phyloP scores from a whole-genome alignment of 2,329 filamentous ascomycete genomes.

The Cladosporium oxysporum region DNA sequence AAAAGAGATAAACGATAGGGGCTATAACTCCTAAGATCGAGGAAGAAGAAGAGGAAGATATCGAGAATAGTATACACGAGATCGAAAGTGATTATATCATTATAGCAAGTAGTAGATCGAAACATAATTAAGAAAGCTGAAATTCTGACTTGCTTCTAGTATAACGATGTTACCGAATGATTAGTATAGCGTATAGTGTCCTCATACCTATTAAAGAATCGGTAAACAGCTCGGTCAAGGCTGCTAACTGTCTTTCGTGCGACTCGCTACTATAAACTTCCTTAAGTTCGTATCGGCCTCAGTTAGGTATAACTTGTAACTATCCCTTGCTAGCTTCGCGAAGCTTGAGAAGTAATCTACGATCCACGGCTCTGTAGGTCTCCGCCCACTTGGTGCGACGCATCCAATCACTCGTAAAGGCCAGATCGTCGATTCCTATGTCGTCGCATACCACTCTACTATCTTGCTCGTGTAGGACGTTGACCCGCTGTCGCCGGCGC shows the following conservation, averaged over 20 bases:
- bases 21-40: too few relatives aligned
- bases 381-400: constrained; percentile 20
- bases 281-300: constrained; percentile 5
- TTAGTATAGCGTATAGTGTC: constrained; percentile 18
- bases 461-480: constrained; percentile 13
- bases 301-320: constrained; percentile 3
- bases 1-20: too few relatives aligned
- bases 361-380: constrained; percentile 17
- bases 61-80: too few relatives aligned
- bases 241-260: constrained; percentile 9
- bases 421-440: constrained; percentile 20
- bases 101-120: too few relatives aligned
- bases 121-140: too few relatives aligned
- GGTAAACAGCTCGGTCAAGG: constrained; percentile 16
- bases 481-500: constrained; percentile 8
- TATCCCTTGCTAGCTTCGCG: constrained; percentile 15
- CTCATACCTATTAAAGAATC: constrained; percentile 19
- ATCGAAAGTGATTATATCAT: too few relatives aligned
- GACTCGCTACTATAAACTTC: constrained; percentile 10
- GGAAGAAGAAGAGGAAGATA: too few relatives aligned
- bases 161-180: constrained; percentile 8
- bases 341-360: constrained; percentile 17
- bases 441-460: constrained; percentile 3
- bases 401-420: constrained; percentile 19
- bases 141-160: too few relatives aligned